Evolutionary conservation across 495 filamentous ascomycete species (phyloP), one percentile per base, ranked within the genome.

Genomic region (Pyrenula massariospora): DNA sequence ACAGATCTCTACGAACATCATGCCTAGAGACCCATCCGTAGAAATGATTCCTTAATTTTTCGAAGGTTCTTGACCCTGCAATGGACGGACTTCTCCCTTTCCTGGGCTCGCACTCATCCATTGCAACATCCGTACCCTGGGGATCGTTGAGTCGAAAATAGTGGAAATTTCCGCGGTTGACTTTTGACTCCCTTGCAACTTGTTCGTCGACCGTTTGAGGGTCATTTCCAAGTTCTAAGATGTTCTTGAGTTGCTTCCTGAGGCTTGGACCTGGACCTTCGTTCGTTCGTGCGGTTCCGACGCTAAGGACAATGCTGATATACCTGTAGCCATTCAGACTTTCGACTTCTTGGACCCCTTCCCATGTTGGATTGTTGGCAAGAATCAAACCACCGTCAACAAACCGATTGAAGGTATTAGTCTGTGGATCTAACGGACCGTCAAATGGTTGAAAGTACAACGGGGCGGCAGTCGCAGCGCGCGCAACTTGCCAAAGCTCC

Each of bases 401-500:
- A 24, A 59, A 61, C n/a, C n/a, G 19, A 19, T 10, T 21, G 19
- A 21, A 24, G 10, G 50, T 8, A 52, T 52, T 1, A 42, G 5
- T 15, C 8, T 42, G 5, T 42, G 31, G 31, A 42, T 42, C 31
- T 42, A 15, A 5, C 31, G 31, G 31, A 5, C 31, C 31, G 23
- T 55, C 47, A 10, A 62, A 31, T 1, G 61, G 61, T 50, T 59
- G 36, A 24, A 63, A 63, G 31, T 56, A 62, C 11, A 59, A 57
- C 5, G 22, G 11, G 20, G 59, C 61, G 22, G 61, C 61, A 0
- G 61, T 62, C 12, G 61, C 56, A 22, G 61, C 61, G 50, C 61
- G 59, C 52, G 61, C 61, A 12, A 63, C 61, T 47, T 63, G 19
- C 61, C 61, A 63, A 19, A 63, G 21, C 24, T 58, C 25, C 24